Percentiles rank a stretch among this genome's conserved stretches.
Conservation (phyloP, 108 stramenopile species). For the Aurantiochytrium sp. region DNA sequence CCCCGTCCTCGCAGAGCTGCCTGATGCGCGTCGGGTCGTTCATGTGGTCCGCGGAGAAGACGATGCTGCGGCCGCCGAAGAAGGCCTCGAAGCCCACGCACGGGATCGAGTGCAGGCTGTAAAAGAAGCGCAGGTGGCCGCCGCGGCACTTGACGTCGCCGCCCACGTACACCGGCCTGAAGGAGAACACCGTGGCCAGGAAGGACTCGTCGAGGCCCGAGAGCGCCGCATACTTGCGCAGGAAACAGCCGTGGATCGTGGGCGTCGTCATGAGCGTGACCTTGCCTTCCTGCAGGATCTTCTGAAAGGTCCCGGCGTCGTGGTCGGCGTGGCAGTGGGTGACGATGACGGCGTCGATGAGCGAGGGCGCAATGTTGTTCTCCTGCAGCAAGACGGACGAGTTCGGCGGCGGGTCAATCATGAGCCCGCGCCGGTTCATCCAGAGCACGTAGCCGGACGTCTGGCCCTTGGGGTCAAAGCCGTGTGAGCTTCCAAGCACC, state of each 20-base stretch:
- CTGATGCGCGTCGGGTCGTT: conserved; percentile 43
- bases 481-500: conserved; percentile 84
- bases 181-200: conserved; percentile 13
- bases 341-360: conserved; percentile 42
- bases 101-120: conserved; percentile 45
- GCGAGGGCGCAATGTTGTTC: conserved; percentile 37
- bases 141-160: conserved; percentile 30
- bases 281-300: conserved; percentile 36
- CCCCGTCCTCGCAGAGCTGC: conserved; percentile 39
- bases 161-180: conserved; percentile 39
- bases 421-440: conserved; percentile 44
- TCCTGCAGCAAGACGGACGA: conserved; percentile 35
- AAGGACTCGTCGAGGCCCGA: conserved; percentile 26
- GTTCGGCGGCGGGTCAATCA: conserved; percentile 47
- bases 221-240: conserved; percentile 43
- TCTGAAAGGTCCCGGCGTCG: conserved; percentile 46
- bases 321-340: conserved; percentile 46
- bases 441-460: conserved; percentile 46
- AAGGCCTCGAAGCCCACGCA: conserved; percentile 42
- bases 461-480: conserved; percentile 60
- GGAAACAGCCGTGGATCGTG: conserved; percentile 40
- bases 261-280: conserved; percentile 38
- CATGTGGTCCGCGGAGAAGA: conserved; percentile 46
- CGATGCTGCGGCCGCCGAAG: conserved; percentile 40
- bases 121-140: conserved; percentile 39